phyloP scores from a whole-genome alignment of 2,329 filamentous ascomycete genomes.

The Mariannaea elegans region DNA sequence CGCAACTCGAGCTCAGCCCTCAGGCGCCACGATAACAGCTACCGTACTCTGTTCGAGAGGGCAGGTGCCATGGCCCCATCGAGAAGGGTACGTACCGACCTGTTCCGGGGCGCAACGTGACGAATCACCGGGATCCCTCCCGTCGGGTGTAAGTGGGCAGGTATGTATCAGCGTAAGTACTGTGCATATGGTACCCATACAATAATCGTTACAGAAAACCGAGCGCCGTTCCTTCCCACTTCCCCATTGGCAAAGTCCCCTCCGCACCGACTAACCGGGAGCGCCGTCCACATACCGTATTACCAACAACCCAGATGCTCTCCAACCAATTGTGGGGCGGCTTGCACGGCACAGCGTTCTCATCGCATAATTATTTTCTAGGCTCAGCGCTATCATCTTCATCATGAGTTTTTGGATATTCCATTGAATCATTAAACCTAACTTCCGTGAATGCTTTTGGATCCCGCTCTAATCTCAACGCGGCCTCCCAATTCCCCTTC shows the following conservation, averaged over 20 bases:
- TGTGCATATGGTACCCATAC: not conserved
- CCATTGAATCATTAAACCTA: not conserved
- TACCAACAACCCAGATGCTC: not conserved
- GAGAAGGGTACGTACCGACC: slow-evolving; percentile 1
- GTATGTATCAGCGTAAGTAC: too few relatives aligned
- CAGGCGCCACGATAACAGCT: slow-evolving; percentile 25
- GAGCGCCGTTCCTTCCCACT: too few relatives aligned
- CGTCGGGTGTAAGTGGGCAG: not conserved
- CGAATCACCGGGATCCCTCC: not conserved
- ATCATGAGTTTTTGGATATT: too few relatives aligned
- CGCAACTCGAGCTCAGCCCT: slow-evolving; percentile 29
- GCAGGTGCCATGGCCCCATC: not conserved
- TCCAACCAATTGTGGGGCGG: not conserved
- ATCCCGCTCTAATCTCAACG: not conserved
- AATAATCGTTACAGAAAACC: not conserved
- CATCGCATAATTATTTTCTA: too few relatives aligned
- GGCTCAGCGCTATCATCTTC: too few relatives aligned
- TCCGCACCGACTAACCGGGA: not conserved
- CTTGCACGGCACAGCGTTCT: too few relatives aligned
- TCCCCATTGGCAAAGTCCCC: too few relatives aligned
- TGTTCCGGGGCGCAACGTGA: not conserved
- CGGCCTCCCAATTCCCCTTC: too few relatives aligned
- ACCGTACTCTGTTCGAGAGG: not conserved
- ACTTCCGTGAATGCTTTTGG: not conserved
- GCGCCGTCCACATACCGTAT: not conserved